Evolutionary conservation across 805 yeast genomes (phyloP).

Genomic region (Gaillardinia entomophila): DNA sequence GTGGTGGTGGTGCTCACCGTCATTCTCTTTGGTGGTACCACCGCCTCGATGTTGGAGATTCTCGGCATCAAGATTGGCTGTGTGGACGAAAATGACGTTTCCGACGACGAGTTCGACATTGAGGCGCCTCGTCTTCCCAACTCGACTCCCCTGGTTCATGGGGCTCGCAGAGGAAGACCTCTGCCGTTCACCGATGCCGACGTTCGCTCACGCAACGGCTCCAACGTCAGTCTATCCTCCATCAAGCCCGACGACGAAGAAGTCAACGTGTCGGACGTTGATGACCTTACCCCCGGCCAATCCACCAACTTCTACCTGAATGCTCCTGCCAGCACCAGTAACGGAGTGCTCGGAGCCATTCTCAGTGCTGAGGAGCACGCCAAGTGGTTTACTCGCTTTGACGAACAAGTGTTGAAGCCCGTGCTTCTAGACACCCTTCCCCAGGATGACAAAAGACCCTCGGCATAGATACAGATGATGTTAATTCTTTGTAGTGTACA

Average conservation of each 20-base stretch:
- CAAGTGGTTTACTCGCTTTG: constrained; percentile 90
- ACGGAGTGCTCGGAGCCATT: constrained; percentile 35
- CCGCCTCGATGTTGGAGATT: constrained; percentile 96
- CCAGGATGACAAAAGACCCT: constrained; percentile 7
- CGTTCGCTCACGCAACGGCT: constrained; percentile 23
- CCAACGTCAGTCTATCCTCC: constrained; percentile 20
- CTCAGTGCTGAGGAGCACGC: constrained; percentile 66
- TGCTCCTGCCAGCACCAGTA: constrained; percentile 4
- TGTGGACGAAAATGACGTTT: constrained; percentile 61
- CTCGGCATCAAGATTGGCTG: constrained; percentile 91
- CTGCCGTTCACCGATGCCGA: constrained; percentile 10
- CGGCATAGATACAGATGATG: not conserved
- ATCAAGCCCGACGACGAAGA: constrained; percentile 17
- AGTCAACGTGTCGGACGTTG: constrained; percentile 28
- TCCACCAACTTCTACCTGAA: constrained; percentile 1
- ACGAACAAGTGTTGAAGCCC: constrained; percentile 90
- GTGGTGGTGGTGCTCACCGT: constrained; percentile 97
- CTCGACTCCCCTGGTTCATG: constrained; percentile 7
- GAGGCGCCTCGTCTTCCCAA: constrained; percentile 56
- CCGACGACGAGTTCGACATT: constrained; percentile 94
- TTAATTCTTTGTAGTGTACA: constrained; percentile 7
- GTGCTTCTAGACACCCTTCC: constrained; percentile 67
- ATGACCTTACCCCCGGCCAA: constrained; percentile 21
- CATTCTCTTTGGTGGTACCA: constrained; percentile 95
- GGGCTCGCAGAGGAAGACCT: constrained; percentile 17